Percentiles rank a stretch among this genome's conserved stretches.
Conservation (phyloP, 1,284 basidiomycete genomes). For the Volvariella surrecta region DNA sequence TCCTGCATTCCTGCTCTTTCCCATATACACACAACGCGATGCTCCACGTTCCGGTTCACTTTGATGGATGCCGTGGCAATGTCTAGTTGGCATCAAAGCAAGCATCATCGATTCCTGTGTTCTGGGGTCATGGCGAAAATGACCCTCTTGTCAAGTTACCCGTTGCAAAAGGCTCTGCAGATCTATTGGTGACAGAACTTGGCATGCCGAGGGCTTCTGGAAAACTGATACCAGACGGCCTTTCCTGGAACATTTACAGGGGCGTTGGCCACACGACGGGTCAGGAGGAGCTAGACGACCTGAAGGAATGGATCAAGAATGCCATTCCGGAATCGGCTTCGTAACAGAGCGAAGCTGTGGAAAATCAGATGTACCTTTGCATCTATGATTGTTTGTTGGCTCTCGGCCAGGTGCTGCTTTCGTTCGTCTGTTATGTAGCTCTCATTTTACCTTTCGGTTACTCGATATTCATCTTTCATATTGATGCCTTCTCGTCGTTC, state of each 20-base stretch:
- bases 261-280: conserved; percentile 58
- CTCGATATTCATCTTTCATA: background rate
- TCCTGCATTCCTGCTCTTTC: too few relatives aligned
- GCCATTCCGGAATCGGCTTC: conserved; percentile 32
- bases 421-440: too few relatives aligned
- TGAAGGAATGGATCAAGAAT: conserved; percentile 54
- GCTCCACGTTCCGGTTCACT: background rate
- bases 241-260: conserved; percentile 55
- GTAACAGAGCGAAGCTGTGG: too few relatives aligned
- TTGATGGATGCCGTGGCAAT: background rate
- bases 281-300: conserved; percentile 54
- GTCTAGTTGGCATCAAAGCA: conserved; percentile 48
- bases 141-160: conserved; percentile 65
- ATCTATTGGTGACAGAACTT: conserved; percentile 42
- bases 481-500: background rate
- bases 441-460: background rate
- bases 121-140: conserved; percentile 81
- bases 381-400: background rate
- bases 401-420: too few relatives aligned
- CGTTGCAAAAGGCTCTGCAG: conserved; percentile 39
- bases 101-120: conserved; percentile 61
- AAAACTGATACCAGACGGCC: conserved; percentile 27
- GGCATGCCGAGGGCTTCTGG: conserved; percentile 31
- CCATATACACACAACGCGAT: background rate
- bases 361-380: background rate